A percentile compares a stretch with the other conserved stretches of the same genome.
Evolutionary conservation across 371 early-diverging fungal genomes (phyloP).

Genomic region (Lichtheimia corymbifera): DNA sequence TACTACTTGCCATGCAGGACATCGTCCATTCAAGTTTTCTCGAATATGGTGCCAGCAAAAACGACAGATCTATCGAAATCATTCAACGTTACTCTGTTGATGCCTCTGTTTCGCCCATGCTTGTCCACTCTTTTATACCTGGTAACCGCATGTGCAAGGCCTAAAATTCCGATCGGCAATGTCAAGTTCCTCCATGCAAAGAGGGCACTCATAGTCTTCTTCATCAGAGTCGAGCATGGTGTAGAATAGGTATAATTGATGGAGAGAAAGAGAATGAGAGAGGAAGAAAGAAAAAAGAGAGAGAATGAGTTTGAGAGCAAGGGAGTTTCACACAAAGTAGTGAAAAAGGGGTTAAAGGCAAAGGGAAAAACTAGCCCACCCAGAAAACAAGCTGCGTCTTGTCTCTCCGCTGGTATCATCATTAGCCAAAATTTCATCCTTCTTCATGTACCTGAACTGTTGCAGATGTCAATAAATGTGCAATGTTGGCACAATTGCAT

Average conservation of each 20-base stretch:
- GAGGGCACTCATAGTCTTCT: slow-evolving; percentile 92
- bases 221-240: slow-evolving; percentile 59
- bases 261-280: background rate
- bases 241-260: background rate
- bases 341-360: too few relatives aligned
- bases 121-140: slow-evolving; percentile 55
- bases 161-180: slow-evolving; percentile 91
- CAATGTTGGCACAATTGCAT: too few relatives aligned
- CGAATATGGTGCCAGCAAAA: slow-evolving; percentile 98
- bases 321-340: too few relatives aligned
- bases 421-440: too few relatives aligned
- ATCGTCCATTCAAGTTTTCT: slow-evolving; percentile 87
- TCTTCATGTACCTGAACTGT: too few relatives aligned
- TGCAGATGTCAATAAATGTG: too few relatives aligned
- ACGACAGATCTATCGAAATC: slow-evolving; percentile 82
- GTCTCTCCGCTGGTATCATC: too few relatives aligned
- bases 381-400: too few relatives aligned
- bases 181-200: slow-evolving; percentile 98
- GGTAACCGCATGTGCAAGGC: slow-evolving; percentile 98
- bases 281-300: background rate
- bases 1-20: slow-evolving; percentile 82
- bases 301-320: background rate
- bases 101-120: background rate
- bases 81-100: background rate
- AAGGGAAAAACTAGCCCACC: too few relatives aligned